These are phyloP conservation scores for Erucastrum elatum DNA, from an alignment of 345 rosid genomes.

Conservation along the genomic window DNA sequence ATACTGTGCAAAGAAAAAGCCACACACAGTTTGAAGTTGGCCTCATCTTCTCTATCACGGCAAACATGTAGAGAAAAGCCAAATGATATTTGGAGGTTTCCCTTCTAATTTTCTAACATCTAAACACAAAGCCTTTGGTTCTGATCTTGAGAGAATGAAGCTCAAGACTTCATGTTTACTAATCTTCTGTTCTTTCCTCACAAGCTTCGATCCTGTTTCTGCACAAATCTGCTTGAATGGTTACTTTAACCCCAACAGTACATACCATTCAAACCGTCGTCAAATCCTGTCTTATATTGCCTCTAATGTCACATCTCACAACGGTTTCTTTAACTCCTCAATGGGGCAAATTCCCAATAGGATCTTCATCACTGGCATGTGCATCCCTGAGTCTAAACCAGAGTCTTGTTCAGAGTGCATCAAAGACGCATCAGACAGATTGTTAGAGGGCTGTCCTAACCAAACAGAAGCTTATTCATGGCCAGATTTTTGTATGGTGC, in stretches of 20 bases:
- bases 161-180: slow-evolving; percentile 9
- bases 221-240: slow-evolving; percentile 17
- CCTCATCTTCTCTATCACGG: not conserved
- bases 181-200: not conserved
- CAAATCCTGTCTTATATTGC: slow-evolving; percentile 32
- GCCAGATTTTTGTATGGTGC: slow-evolving; percentile 42
- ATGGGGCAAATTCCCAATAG: slow-evolving; percentile 23
- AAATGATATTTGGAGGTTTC: not conserved
- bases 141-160: slow-evolving; percentile 15
- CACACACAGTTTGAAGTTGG: not conserved
- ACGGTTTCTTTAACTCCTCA: slow-evolving; percentile 13
- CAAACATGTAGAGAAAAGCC: not conserved
- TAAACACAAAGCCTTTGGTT: not conserved
- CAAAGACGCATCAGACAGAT: not conserved
- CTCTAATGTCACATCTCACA: slow-evolving; percentile 23
- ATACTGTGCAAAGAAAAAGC: not conserved
- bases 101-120: not conserved
- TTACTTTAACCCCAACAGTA: slow-evolving; percentile 6
- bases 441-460: slow-evolving; percentile 31
- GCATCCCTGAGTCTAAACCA: slow-evolving; percentile 1
- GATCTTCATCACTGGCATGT: slow-evolving; percentile 29
- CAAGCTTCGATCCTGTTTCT: not conserved
- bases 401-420: slow-evolving; percentile 22
- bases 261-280: slow-evolving; percentile 25
- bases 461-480: slow-evolving; percentile 42